phyloP scores from a whole-genome alignment of 139 green algal species.

The Micractinium sp. region DNA sequence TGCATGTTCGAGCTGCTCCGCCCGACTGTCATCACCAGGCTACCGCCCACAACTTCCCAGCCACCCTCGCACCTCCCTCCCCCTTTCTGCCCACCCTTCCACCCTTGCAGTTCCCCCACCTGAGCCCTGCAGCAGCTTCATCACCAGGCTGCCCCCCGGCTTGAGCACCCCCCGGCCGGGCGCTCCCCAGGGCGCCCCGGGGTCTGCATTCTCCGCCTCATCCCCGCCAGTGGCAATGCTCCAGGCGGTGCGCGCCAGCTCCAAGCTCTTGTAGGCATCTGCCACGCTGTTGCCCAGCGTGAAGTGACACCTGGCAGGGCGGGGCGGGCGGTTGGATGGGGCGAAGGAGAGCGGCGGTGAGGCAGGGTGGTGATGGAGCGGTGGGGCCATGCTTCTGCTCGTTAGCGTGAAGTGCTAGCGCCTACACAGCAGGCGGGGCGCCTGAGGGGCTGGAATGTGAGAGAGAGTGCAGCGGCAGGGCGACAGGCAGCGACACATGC shows the following conservation, averaged over 20 bases:
- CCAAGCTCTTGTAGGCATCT: constrained; percentile 79
- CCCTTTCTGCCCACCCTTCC: too few species aligned
- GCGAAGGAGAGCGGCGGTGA: too few species aligned
- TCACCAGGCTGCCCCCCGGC: constrained; percentile 70
- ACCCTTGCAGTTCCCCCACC: neutral
- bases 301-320: constrained; percentile 77
- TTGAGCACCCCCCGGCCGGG: constrained; percentile 48
- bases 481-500: neutral
- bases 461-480: neutral
- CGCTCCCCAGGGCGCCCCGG: neutral
- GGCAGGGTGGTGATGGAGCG: too few species aligned
- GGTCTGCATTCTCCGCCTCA: constrained; percentile 4
- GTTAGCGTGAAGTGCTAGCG: neutral
- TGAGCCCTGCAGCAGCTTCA: constrained; percentile 76
- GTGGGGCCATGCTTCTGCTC: too few species aligned
- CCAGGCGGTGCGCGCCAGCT: constrained; percentile 77
- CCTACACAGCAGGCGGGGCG: neutral
- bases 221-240: constrained; percentile 68
- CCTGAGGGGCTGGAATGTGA: neutral
- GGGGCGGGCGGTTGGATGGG: too few species aligned
- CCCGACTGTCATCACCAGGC: too few species aligned
- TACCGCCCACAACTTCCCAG: too few species aligned
- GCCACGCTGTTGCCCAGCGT: constrained; percentile 61
- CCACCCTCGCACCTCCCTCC: neutral
- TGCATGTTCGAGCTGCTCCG: too few species aligned